A percentile compares a stretch with the other conserved stretches of the same genome.
Conservation (phyloP, 768 basidiomycete species). For the Naematelia aurantialba region DNA sequence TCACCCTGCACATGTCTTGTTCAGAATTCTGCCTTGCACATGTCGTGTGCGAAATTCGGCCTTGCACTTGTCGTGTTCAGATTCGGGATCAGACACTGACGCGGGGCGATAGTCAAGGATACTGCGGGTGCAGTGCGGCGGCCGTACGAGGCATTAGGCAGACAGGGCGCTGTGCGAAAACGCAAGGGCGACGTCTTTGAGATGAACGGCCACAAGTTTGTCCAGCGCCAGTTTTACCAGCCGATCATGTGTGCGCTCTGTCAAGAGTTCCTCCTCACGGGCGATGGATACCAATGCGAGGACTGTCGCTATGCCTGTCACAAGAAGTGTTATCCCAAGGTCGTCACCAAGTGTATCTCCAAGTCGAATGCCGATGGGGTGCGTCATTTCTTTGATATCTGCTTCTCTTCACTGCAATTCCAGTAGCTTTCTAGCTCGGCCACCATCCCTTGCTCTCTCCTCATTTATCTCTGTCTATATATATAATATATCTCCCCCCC, state of each 20-base stretch:
- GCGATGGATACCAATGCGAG: slow-evolving; percentile 97
- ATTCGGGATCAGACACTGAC: neutral
- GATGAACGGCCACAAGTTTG: slow-evolving; percentile 99
- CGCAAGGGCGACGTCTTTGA: slow-evolving; percentile 97
- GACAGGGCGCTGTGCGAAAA: slow-evolving; percentile 96
- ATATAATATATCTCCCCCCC: too few species aligned
- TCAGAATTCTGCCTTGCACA: too few species aligned
- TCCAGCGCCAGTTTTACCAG: slow-evolving; percentile 96
- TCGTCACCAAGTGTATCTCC: slow-evolving; percentile 98
- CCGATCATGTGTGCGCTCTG: slow-evolving; percentile 98
- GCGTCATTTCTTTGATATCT: too few species aligned
- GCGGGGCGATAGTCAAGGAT: slow-evolving; percentile 77
- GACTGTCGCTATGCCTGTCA: slow-evolving; percentile 99
- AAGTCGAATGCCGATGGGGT: slow-evolving; percentile 87
- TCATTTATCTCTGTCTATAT: neutral
- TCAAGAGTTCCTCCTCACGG: slow-evolving; percentile 94
- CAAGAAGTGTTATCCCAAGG: slow-evolving; percentile 98
- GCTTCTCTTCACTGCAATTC: too few species aligned
- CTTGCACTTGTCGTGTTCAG: too few species aligned
- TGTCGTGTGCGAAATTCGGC: too few species aligned
- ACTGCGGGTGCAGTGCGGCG: slow-evolving; percentile 78
- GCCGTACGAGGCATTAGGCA: slow-evolving; percentile 91
- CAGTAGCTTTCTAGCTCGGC: too few species aligned
- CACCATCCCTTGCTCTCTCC: neutral
- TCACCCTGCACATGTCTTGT: too few species aligned